Percentiles rank a stretch among this genome's conserved stretches.
These are phyloP conservation scores for Silene conica DNA, from an alignment of 148 eudicot species.

Conservation along the genomic window DNA sequence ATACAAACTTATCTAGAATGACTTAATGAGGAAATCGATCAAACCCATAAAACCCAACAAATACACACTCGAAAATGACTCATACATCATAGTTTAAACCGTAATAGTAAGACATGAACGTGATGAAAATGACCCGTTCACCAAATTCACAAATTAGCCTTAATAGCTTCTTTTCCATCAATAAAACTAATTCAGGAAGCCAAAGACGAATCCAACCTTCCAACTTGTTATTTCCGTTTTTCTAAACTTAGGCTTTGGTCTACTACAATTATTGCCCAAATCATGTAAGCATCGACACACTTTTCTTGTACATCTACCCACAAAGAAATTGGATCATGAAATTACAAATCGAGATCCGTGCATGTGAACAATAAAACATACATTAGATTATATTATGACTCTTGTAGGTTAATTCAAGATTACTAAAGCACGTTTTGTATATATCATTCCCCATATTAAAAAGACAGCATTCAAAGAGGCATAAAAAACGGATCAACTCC, in stretches of 20 bases:
- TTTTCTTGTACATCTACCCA: neutral
- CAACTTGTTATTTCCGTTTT: no score
- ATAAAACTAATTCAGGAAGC: neutral
- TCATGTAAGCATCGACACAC: neutral
- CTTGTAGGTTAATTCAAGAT: no score
- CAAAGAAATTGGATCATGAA: slow-evolving; percentile 1
- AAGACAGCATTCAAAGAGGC: neutral
- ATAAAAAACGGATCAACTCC: neutral
- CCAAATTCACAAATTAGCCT: no score
- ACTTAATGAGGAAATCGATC: no score
- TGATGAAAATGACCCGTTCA: neutral
- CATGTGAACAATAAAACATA: neutral
- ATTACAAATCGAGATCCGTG: neutral
- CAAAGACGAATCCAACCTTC: no score
- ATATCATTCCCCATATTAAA: no score
- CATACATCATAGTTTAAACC: neutral
- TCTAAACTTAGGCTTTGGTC: neutral
- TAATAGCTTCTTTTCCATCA: neutral
- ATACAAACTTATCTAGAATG: no score
- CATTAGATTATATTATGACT: no score
- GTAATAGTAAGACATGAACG: neutral
- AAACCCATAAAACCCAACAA: no score
- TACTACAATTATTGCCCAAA: slow-evolving; percentile 2
- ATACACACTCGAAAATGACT: neutral
- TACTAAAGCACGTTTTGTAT: no score